phyloP scores from a whole-genome alignment of 345 rosid species.

The Eucalyptus curtisii region DNA sequence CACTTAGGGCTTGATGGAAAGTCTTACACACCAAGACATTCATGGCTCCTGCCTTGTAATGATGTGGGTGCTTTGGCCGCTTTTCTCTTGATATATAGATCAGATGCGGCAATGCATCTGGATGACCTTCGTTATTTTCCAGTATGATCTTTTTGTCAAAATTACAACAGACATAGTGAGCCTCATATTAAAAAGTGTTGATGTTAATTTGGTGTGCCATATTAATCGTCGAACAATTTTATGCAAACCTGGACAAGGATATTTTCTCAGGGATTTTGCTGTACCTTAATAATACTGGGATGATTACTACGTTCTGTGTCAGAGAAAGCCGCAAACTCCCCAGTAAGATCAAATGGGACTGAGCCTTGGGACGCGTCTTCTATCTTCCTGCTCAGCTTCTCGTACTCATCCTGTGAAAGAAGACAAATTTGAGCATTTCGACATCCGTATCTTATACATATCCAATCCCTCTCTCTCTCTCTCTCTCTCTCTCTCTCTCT shows the following conservation, averaged over 20 bases:
- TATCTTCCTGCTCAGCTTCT: slow-evolving; percentile 22
- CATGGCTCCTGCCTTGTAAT: slow-evolving; percentile 80
- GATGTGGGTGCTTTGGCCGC: slow-evolving; percentile 33
- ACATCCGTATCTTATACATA: not conserved
- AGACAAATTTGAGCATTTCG: not conserved
- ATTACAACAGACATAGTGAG: not conserved
- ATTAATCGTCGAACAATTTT: not conserved
- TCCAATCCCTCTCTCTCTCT: not conserved
- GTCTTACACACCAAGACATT: slow-evolving; percentile 37
- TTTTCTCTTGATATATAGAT: slow-evolving; percentile 64
- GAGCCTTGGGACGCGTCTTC: slow-evolving; percentile 12
- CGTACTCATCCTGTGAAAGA: slow-evolving; percentile 31
- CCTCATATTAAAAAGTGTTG: not conserved
- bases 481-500: not conserved
- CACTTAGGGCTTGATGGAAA: not conserved
- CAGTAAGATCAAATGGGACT: not conserved
- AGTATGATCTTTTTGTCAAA: slow-evolving; percentile 25
- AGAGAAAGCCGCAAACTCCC: slow-evolving; percentile 30
- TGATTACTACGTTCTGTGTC: slow-evolving; percentile 24
- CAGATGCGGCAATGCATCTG: slow-evolving; percentile 37
- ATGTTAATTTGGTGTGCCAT: not conserved
- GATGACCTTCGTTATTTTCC: slow-evolving; percentile 25
- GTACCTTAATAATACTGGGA: slow-evolving; percentile 47
- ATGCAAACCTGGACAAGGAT: not conserved
- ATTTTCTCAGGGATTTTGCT: not conserved